phyloP scores from a whole-genome alignment of 2,329 filamentous ascomycete species.

The Venturia effusa region DNA sequence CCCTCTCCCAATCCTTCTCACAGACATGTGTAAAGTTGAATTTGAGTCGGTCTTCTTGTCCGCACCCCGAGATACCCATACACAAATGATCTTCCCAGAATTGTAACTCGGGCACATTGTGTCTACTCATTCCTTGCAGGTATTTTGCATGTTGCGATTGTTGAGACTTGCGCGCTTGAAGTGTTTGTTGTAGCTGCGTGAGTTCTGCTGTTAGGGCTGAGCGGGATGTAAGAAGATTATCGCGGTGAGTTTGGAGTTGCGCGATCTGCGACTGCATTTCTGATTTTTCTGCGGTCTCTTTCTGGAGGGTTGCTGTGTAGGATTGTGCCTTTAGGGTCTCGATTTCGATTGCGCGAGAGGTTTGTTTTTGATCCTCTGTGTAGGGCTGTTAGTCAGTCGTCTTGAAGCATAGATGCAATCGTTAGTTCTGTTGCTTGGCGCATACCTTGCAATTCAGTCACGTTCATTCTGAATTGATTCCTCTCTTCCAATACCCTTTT shows the following conservation, averaged over 20 bases:
- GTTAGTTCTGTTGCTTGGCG: not conserved
- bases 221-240: conserved; percentile 43
- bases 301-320: conserved; percentile 63
- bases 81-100: conserved; percentile 94
- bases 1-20: conserved; percentile 75
- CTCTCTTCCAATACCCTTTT: conserved; percentile 86
- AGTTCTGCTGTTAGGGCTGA: conserved; percentile 48
- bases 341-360: conserved; percentile 78
- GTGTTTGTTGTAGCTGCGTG: conserved; percentile 55
- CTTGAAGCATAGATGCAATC: not conserved
- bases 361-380: conserved; percentile 83
- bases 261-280: conserved; percentile 52
- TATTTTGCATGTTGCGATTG: conserved; percentile 62
- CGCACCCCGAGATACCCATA: conserved; percentile 79
- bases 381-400: conserved; percentile 6
- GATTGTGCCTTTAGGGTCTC: conserved; percentile 58
- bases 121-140: conserved; percentile 71
- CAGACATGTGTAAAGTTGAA: conserved; percentile 84
- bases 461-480: conserved; percentile 83
- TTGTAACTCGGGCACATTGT: conserved; percentile 86
- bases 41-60: conserved; percentile 72
- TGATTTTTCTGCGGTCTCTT: conserved; percentile 62
- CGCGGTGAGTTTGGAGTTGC: conserved; percentile 44
- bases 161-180: conserved; percentile 58
- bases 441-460: conserved; percentile 81